Base-by-base conservation (phyloP, 805 yeast genomes). In the Hanseniaspora taiwanica region DNA sequence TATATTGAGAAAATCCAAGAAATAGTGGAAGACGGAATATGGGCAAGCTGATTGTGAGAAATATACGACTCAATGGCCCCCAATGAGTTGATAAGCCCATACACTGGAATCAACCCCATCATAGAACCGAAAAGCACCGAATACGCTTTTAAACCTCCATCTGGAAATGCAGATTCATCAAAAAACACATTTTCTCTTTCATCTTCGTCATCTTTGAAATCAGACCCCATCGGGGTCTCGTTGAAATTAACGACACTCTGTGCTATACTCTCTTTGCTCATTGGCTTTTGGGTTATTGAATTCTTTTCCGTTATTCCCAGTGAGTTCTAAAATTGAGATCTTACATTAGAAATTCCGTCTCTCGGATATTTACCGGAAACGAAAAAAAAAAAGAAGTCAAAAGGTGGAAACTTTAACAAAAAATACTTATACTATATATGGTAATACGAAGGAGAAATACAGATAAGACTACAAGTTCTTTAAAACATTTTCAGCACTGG, bases 1-100 rank as follows among this genome's bases (percentile, higher is more conserved):
- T 69, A 76, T 31, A 78, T 60, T 12, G 85, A 77, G 49, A 79
- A 79, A 41, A 79, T 72, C 84, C 84, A 76, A 1, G 82, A 69
- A 2, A 74, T 64, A 0, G 72, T 63, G 1, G 80, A 66, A 0
- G 74, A 63, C 6, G 70, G 57, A 1, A 66, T 64, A 24, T 62
- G 47, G 1, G 63, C 65, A 49, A 79, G 57, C 55, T 79, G 86
- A 57, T 79, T 53, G 38, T 50, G 45, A 1, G 65, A 65, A 6
- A 79, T 68, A 48, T 78, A 76, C 0, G 80, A 69, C 58, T 79
- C 78, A 34, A 79, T 66, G 2, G 80, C 81, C 47, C 87, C 85
- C 19, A 75, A 62, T 0, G 81, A 64, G 47, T 77, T 77, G 43
- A 75, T 59, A 34, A 75, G 52, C 2, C 87, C 85, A 45, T 76